Conservation (phyloP, 352 stramenopile species). For the Pythium pyrilobum region DNA sequence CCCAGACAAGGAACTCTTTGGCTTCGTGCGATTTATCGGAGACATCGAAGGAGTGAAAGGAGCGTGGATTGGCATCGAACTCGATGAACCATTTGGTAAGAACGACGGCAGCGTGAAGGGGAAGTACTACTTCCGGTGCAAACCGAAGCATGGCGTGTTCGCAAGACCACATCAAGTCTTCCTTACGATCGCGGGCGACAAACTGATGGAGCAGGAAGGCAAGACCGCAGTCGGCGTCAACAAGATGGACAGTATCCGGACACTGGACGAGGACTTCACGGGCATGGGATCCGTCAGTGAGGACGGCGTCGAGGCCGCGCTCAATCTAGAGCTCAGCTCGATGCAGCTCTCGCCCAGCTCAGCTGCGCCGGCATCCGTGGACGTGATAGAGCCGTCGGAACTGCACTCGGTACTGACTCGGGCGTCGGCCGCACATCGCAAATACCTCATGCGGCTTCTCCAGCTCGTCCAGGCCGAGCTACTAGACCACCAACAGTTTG, state of each 20-base stretch:
- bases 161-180: slow-evolving; percentile 73
- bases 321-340: slow-evolving; percentile 18
- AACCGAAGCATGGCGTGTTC: slow-evolving; percentile 77
- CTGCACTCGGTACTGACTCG: slow-evolving; percentile 56
- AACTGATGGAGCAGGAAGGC: slow-evolving; percentile 45
- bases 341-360: slow-evolving; percentile 15
- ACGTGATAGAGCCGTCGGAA: slow-evolving; percentile 44
- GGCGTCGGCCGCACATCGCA: slow-evolving; percentile 59
- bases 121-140: slow-evolving; percentile 73
- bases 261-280: slow-evolving; percentile 11
- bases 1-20: slow-evolving; percentile 81
- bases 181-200: slow-evolving; percentile 51
- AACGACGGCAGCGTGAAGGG: slow-evolving; percentile 84
- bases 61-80: slow-evolving; percentile 70
- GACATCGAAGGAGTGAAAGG: slow-evolving; percentile 69
- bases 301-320: slow-evolving; percentile 25
- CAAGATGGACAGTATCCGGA: slow-evolving; percentile 2
- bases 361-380: slow-evolving; percentile 18
- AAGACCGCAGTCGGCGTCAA: slow-evolving; percentile 14
- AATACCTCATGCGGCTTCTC: slow-evolving; percentile 65
- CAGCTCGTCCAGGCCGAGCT: slow-evolving; percentile 62
- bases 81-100: slow-evolving; percentile 72
- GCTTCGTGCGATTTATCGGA: slow-evolving; percentile 70
- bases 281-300: slow-evolving; percentile 13
- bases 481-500: slow-evolving; percentile 73